Evolutionary conservation across 2,329 filamentous ascomycete genomes (phyloP).

Genomic region (Fusarium duplospermum): DNA sequence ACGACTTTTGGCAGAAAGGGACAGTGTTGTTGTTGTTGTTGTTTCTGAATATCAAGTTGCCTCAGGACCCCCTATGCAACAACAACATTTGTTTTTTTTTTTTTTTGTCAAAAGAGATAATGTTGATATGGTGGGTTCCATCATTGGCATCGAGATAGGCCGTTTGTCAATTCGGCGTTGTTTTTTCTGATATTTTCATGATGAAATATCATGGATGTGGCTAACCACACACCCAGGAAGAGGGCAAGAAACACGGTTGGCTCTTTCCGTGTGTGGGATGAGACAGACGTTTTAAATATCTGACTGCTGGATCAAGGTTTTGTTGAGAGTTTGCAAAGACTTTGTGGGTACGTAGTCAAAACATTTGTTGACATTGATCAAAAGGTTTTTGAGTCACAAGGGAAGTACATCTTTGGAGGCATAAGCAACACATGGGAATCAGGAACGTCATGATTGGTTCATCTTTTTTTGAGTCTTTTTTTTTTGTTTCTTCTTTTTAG

Average conservation of each 20-base stretch:
- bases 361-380: neutral
- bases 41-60: neutral
- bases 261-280: neutral
- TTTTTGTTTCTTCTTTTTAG: neutral
- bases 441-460: neutral
- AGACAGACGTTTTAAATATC: neutral
- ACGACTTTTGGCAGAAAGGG: neutral
- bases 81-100: neutral
- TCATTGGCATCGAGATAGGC: neutral
- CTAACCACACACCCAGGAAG: neutral
- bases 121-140: neutral
- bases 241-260: neutral
- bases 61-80: neutral
- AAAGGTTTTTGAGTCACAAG: neutral
- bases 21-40: neutral
- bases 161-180: neutral
- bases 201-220: neutral
- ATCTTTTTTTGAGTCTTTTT: constrained; percentile 11
- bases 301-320: neutral
- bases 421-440: neutral
- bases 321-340: neutral
- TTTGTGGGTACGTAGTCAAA: neutral
- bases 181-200: neutral
- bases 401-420: neutral
- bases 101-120: neutral